phyloP scores from a whole-genome alignment of 495 filamentous ascomycete genomes.

The Tuber magnatum region DNA sequence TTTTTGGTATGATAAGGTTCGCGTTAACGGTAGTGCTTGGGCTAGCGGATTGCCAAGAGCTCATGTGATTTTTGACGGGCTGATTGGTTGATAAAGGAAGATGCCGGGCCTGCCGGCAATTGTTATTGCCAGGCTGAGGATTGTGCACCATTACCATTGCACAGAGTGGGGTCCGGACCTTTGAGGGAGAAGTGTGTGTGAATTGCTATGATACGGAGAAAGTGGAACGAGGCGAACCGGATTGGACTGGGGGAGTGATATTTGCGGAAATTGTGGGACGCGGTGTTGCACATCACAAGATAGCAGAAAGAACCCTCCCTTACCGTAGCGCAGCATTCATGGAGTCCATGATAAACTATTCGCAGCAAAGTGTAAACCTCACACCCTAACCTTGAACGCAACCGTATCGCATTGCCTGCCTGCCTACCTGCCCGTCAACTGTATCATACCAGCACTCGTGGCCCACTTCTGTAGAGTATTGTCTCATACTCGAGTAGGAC shows the following conservation, averaged over 20 bases:
- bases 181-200: neutral
- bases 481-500: too few relatives aligned
- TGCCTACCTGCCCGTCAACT: neutral
- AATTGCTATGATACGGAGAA: neutral
- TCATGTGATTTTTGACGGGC: neutral
- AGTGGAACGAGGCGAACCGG: neutral
- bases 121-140: neutral
- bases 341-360: neutral
- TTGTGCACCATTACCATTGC: neutral
- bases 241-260: neutral
- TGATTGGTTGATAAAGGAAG: neutral
- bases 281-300: neutral
- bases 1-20: neutral
- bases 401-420: neutral
- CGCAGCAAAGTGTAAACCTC: neutral
- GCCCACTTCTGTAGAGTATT: too few relatives aligned
- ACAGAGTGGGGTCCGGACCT: neutral
- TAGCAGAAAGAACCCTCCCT: neutral
- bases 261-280: neutral
- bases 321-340: neutral
- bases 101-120: neutral
- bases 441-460: neutral
- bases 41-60: neutral
- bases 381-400: neutral
- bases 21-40: neutral